Percentiles rank a stretch among this genome's conserved stretches.
Conservation (phyloP, 306 rosid genomes). For the Rosa rugosa region DNA sequence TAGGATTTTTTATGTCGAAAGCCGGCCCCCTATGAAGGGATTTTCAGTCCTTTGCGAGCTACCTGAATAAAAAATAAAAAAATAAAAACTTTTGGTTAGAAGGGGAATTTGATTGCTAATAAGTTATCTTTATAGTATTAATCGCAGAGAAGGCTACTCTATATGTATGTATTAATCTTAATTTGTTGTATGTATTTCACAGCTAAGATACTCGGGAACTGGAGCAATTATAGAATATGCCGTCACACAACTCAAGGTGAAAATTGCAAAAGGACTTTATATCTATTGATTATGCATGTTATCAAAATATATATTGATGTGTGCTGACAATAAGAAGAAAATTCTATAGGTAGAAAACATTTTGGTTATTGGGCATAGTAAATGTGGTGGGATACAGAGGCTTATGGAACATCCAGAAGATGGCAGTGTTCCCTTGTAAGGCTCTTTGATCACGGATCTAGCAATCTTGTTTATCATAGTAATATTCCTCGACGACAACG, state of each 20-base stretch:
- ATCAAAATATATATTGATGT: not conserved
- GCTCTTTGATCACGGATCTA: not conserved
- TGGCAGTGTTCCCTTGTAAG: constrained; percentile 44
- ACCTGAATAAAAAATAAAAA: no score
- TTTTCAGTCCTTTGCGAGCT: no score
- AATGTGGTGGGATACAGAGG: constrained; percentile 64
- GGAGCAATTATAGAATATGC: constrained; percentile 72
- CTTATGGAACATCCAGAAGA: constrained; percentile 66
- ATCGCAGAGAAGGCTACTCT: no score
- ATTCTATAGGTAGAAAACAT: constrained; percentile 51
- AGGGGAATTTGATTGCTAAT: no score
- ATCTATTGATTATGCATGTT: not conserved
- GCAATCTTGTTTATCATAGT: not conserved
- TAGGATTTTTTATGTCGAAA: no score
- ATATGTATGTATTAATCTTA: not conserved
- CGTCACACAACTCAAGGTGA: constrained; percentile 41
- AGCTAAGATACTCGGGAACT: constrained; percentile 53
- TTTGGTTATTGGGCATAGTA: constrained; percentile 66
- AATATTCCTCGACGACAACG: not conserved
- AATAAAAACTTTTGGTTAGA: no score
- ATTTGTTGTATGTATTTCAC: constrained; percentile 4
- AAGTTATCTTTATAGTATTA: no score
- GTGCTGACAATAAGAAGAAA: not conserved
- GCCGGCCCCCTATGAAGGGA: no score
- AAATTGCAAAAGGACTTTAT: not conserved